phyloP scores from a whole-genome alignment of 441 rosid genomes.

The Hura crepitans region DNA sequence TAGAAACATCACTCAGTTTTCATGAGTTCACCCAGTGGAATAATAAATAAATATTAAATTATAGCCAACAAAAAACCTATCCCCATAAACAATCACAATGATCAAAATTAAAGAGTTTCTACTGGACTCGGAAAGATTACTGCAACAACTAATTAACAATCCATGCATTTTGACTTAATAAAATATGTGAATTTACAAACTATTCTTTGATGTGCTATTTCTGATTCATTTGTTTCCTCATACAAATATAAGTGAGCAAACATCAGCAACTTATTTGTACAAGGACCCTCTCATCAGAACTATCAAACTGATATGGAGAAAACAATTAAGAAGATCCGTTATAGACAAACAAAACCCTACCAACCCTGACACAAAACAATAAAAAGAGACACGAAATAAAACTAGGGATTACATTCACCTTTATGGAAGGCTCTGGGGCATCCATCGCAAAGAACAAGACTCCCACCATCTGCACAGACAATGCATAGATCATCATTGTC shows the following conservation, averaged over 20 bases:
- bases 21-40: not conserved
- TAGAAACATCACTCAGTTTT: not conserved
- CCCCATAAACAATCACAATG: not conserved
- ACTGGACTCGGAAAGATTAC: not conserved
- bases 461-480: slow-evolving; percentile 83
- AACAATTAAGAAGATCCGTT: not conserved
- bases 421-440: slow-evolving; percentile 97
- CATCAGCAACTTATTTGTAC: not conserved
- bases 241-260: not conserved
- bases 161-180: not conserved
- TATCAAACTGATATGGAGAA: not conserved
- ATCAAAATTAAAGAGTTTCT: not conserved
- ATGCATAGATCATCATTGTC: slow-evolving; percentile 79
- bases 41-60: not conserved
- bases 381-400: slow-evolving; percentile 5
- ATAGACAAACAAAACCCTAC: not conserved
- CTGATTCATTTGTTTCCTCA: not conserved
- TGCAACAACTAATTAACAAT: not conserved
- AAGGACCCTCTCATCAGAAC: not conserved
- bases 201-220: not conserved
- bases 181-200: not conserved
- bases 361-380: not conserved
- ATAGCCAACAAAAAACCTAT: not conserved
- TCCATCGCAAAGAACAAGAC: slow-evolving; percentile 77
- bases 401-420: slow-evolving; percentile 44